Evolutionary conservation across 1,284 basidiomycete species (phyloP).

Genomic region (Salmacisia buchloeana): DNA sequence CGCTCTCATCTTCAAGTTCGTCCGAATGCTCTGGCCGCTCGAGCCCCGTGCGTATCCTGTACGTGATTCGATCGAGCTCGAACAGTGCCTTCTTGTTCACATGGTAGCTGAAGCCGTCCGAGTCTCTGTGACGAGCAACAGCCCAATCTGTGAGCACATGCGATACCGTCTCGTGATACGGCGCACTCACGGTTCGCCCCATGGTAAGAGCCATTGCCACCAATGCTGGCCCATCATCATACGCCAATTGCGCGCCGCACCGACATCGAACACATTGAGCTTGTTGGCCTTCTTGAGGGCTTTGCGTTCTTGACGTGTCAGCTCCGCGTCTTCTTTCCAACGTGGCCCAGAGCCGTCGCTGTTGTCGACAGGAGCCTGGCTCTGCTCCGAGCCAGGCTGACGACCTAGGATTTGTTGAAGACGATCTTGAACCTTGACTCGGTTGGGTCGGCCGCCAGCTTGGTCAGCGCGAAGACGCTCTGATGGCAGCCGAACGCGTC

Average conservation of each 20-base stretch:
- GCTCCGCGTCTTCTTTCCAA: conserved; percentile 32
- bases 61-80: conserved; percentile 28
- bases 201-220: conserved; percentile 34
- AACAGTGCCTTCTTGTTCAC: conserved; percentile 24
- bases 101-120: conserved; percentile 25
- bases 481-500: conserved; percentile 22
- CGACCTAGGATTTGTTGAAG: conserved; percentile 6
- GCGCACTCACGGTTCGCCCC: conserved; percentile 27
- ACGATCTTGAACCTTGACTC: conserved; percentile 9
- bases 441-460: too few relatives aligned
- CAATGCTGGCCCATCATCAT: conserved; percentile 32
- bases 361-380: background rate
- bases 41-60: background rate
- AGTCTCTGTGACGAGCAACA: background rate
- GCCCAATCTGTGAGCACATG: background rate
- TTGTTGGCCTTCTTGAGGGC: conserved; percentile 33
- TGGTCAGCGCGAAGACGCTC: conserved; percentile 3
- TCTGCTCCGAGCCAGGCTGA: conserved; percentile 12
- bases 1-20: background rate
- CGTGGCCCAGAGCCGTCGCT: background rate
- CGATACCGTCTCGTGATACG: background rate
- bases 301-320: conserved; percentile 28
- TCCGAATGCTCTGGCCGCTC: background rate
- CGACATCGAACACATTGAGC: conserved; percentile 44
- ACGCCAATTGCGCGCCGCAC: conserved; percentile 27